Percentiles rank a stretch among this genome's conserved stretches.
Conservation (phyloP, 495 filamentous ascomycete species). For the Coniosporium apollinis region DNA sequence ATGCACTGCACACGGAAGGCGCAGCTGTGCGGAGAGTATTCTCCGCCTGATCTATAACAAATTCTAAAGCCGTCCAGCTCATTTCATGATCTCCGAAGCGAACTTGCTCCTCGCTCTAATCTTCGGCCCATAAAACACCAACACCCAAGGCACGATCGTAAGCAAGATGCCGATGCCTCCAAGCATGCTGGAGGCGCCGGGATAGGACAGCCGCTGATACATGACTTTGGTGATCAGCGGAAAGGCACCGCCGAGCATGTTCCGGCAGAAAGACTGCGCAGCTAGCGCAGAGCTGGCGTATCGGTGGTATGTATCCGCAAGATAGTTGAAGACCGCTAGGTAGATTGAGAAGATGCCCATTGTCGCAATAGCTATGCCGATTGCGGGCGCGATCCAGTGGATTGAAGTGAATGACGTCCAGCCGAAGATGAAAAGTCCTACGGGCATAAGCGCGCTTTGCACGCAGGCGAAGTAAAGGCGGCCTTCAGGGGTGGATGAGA, state of each 20-base stretch:
- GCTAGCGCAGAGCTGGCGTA: conserved; percentile 80
- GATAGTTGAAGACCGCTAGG: conserved; percentile 82
- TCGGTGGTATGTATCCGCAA: conserved; percentile 76
- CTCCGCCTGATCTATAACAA: too few relatives aligned
- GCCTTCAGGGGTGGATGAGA: conserved; percentile 45
- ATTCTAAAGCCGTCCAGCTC: too few relatives aligned
- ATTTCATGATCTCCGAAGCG: conserved; percentile 30
- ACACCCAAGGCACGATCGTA: conserved; percentile 69
- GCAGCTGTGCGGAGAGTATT: too few relatives aligned
- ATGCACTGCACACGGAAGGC: too few relatives aligned
- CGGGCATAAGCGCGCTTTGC: conserved; percentile 48
- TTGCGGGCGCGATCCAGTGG: conserved; percentile 61
- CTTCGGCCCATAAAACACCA: conserved; percentile 62
- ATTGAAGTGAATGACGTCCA: conserved; percentile 51
- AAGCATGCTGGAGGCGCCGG: conserved; percentile 57
- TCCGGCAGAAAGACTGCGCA: conserved; percentile 71
- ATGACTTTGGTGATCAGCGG: conserved; percentile 58
- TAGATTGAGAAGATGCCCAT: conserved; percentile 86
- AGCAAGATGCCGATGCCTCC: conserved; percentile 56
- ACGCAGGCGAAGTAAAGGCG: conserved; percentile 74
- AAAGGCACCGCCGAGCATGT: conserved; percentile 70
- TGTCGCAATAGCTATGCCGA: conserved; percentile 56
- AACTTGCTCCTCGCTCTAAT: conserved; percentile 69
- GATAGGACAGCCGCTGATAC: conserved; percentile 55
- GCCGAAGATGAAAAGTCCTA: conserved; percentile 71